These are phyloP conservation scores for Neonectria sp. DNA, from an alignment of 2,329 filamentous ascomycete genomes.

Conservation along the genomic window DNA sequence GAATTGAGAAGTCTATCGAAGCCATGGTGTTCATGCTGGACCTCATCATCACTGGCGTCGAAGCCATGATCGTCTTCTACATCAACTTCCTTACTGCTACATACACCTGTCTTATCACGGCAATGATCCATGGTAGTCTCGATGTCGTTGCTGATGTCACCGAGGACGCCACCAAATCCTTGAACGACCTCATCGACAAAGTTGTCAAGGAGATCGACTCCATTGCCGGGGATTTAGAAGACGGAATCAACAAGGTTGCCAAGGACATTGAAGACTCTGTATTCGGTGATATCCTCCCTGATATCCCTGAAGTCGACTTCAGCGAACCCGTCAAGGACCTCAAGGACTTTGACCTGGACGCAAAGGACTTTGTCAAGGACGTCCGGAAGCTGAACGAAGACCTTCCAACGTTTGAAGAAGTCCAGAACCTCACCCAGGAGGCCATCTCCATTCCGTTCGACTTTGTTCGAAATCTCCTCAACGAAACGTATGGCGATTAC, in stretches of 20 bases:
- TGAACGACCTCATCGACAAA: slow-evolving; percentile 65
- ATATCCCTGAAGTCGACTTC: slow-evolving; percentile 73
- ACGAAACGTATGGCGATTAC: slow-evolving; percentile 79
- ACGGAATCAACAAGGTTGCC: slow-evolving; percentile 66
- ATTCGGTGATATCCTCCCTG: slow-evolving; percentile 63
- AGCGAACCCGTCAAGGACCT: slow-evolving; percentile 75
- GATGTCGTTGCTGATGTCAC: slow-evolving; percentile 73
- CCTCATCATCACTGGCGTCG: slow-evolving; percentile 85
- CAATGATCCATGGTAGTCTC: slow-evolving; percentile 85
- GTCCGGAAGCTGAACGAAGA: slow-evolving; percentile 82
- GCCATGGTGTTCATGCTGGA: slow-evolving; percentile 85
- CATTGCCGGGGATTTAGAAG: slow-evolving; percentile 65
- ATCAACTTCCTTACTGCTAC: slow-evolving; percentile 93
- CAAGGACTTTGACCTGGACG: slow-evolving; percentile 77
- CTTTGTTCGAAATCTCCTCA: slow-evolving; percentile 80
- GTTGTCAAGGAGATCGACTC: slow-evolving; percentile 74
- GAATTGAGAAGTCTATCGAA: slow-evolving; percentile 84
- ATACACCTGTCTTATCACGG: slow-evolving; percentile 90
- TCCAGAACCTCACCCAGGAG: slow-evolving; percentile 84
- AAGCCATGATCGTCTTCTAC: slow-evolving; percentile 90
- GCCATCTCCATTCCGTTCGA: slow-evolving; percentile 87
- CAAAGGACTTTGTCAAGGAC: slow-evolving; percentile 76
- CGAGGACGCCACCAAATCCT: slow-evolving; percentile 65
- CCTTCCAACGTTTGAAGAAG: slow-evolving; percentile 86
- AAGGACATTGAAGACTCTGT: slow-evolving; percentile 61